Percentiles rank a stretch among this genome's conserved stretches.
These are phyloP conservation scores for Glutinoglossum americanum DNA, from an alignment of 495 filamentous ascomycete species.

Conservation along the genomic window DNA sequence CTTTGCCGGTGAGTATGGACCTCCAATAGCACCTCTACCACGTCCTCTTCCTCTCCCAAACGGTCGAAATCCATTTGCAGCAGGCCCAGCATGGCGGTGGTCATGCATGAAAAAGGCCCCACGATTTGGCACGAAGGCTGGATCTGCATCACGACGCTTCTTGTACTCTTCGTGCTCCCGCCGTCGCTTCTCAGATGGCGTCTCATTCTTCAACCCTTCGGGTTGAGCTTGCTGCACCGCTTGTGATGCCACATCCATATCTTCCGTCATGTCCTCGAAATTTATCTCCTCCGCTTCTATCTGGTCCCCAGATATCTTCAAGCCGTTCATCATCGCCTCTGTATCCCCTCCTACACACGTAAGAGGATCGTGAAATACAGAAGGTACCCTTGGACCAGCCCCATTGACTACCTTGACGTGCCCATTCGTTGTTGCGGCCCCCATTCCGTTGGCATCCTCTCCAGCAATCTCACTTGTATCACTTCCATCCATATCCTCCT, in stretches of 20 bases:
- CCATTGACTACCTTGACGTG: slow-evolving; percentile 16
- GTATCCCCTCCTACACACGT: slow-evolving; percentile 35
- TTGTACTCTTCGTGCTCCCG: slow-evolving; percentile 80
- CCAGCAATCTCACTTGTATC: slow-evolving; percentile 40
- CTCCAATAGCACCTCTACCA: slow-evolving; percentile 29
- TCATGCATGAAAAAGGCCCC: slow-evolving; percentile 97
- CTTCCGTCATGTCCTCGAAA: slow-evolving; percentile 37
- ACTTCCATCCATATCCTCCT: slow-evolving; percentile 55
- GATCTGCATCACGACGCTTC: slow-evolving; percentile 71
- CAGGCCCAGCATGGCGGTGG: slow-evolving; percentile 53
- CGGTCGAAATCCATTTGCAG: slow-evolving; percentile 53
- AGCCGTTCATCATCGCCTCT: slow-evolving; percentile 69
- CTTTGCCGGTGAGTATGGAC: slow-evolving; percentile 4
- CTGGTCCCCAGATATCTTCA: slow-evolving; percentile 40
- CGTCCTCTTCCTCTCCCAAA: slow-evolving; percentile 38
- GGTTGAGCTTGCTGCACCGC: slow-evolving; percentile 8
- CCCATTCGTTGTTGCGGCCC: neutral
- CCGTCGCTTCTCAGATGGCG: slow-evolving; percentile 43
- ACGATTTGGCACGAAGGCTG: slow-evolving; percentile 83
- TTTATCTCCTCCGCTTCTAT: slow-evolving; percentile 34
- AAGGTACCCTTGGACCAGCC: neutral
- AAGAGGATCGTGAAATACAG: neutral
- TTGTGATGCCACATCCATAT: slow-evolving; percentile 9
- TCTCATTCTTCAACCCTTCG: slow-evolving; percentile 19
- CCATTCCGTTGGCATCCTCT: slow-evolving; percentile 16